Base-by-base conservation (phyloP, 2,329 filamentous ascomycete genomes). In the Westerdykella aurantiaca region DNA sequence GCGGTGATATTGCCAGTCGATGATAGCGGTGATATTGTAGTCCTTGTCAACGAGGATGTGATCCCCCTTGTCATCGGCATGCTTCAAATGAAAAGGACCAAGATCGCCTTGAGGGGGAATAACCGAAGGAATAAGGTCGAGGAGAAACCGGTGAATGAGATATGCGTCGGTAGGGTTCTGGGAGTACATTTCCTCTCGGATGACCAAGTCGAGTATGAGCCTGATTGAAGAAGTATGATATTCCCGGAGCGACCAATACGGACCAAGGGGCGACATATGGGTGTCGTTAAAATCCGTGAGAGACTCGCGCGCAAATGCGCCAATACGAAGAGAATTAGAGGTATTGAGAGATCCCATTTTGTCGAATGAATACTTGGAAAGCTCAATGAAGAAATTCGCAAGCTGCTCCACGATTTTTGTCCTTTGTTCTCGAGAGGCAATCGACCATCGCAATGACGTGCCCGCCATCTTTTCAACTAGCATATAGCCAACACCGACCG, bases 11-110 rank as follows among this genome's bases (percentile, higher is more conserved):
- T 71, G n/a, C 23, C 23, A 25, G 10, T 25, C 23, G 23, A 25
- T 25, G 23, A 25, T 5, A 5, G 23, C 23, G 23, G 23, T 25
- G 23, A 25, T 25, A 10, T 25, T 25, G 45, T 63, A 72, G 6
- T 72, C 38, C 4, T 72, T 61, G 45, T 77, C 69, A 1, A 69
- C 67, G 1, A 77, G 57, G 12, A 77, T 66, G 38, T 76, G 72
- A 41, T 75, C 71, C 2, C 70, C 72, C 50, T 75, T 77, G 47
- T 76, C 72, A 44, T 74, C 69, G n/a, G 63, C 53, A 50, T 74
- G 67, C 48, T 72, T 75, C 7, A 77, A 54, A 44, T 69, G 75
- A 54, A 69, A 76, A 37, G 35, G 34, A 29, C 12, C 31, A 57
- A 47, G 23, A 62, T 55, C 17, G 61, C 49, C 48, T 49, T 13